Conservation (phyloP, 129 eudicot species). For the Rutidosis leptorrhynchoides region DNA sequence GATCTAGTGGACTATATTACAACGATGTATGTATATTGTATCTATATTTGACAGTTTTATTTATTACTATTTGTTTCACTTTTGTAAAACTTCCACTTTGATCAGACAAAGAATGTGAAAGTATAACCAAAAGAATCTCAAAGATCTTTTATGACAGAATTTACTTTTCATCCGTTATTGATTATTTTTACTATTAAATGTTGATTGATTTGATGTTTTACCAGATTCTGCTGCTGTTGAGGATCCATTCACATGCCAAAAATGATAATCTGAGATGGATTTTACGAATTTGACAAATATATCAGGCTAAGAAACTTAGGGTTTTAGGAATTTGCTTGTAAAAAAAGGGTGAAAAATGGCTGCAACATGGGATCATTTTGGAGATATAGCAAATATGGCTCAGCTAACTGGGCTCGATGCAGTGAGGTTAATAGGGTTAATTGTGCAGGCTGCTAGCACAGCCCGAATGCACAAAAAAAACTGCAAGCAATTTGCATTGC, state of each 20-base stretch:
- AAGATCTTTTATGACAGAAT: conserved; percentile 19
- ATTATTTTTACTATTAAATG: background rate
- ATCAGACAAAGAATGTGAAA: conserved; percentile 36
- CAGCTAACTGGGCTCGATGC: conserved; percentile 84
- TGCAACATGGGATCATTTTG: conserved; percentile 67
- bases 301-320: conserved; percentile 2
- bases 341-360: conserved; percentile 39
- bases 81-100: conserved; percentile 26
- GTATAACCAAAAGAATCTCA: conserved; percentile 24
- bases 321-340: conserved; percentile 14
- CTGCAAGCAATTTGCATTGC: conserved; percentile 87
- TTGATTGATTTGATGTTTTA: conserved; percentile 18
- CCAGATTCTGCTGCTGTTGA: conserved; percentile 33
- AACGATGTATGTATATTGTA: conserved; percentile 9
- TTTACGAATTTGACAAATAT: conserved; percentile 8
- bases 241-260: conserved; percentile 18
- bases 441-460: conserved; percentile 77
- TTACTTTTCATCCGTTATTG: background rate
- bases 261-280: conserved; percentile 13
- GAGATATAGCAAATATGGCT: conserved; percentile 77
- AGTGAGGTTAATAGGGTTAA: conserved; percentile 68
- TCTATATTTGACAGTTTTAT: background rate
- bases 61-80: conserved; percentile 13
- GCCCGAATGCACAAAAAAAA: conserved; percentile 95
- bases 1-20: conserved; percentile 11